Base-by-base conservation (phyloP, 2,329 filamentous ascomycete genomes). In the Botrytis porri region DNA sequence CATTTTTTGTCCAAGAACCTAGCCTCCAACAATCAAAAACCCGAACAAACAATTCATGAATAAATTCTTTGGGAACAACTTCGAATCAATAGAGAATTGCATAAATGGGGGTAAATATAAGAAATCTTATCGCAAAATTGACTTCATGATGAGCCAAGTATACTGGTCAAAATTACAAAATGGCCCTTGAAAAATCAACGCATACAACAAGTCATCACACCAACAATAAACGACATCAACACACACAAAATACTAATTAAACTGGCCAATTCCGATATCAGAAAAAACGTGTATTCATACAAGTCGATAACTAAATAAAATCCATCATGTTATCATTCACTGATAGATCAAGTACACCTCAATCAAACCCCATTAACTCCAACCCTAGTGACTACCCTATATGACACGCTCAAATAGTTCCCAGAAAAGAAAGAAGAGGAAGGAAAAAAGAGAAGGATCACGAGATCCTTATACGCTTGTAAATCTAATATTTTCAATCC, bases 251-350 rank as follows among this genome's bases (percentile, higher is more conserved):
- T 32, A 39, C 35, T 7, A 35, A 41, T 20, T 9, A 32, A 6
- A 22, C 22, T 57, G n/a, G 18, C 32, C 18, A 57, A 57, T 69
- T 69, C 4, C 35, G 39, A 39, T 12, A 35, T 37, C 39, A 20
- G 18, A 63, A 70, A 45, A 65, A 60, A 59, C 41, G 18, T 72
- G 12, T 72, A 69, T 72, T 72, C 63, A 69, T 72, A 69, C 70
- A 72, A 69, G 57, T 25, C 43, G 25, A 61, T 60, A 61, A 45
- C 39, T 72, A 61, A 35, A 16, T 48, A 61, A 72, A 72, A 61
- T 35, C 70, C 70, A 32, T 51, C 54, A 35, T 41, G 32, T 62
- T 37, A n/a, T 66, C 69, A 54, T 18, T 48, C 35, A 65, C 37
- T 70, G 54, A 70, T 54, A 37, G 51, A 62, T 60, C 39, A 69